phyloP scores from a whole-genome alignment of 345 rosid species.

The Arabis alpina region DNA sequence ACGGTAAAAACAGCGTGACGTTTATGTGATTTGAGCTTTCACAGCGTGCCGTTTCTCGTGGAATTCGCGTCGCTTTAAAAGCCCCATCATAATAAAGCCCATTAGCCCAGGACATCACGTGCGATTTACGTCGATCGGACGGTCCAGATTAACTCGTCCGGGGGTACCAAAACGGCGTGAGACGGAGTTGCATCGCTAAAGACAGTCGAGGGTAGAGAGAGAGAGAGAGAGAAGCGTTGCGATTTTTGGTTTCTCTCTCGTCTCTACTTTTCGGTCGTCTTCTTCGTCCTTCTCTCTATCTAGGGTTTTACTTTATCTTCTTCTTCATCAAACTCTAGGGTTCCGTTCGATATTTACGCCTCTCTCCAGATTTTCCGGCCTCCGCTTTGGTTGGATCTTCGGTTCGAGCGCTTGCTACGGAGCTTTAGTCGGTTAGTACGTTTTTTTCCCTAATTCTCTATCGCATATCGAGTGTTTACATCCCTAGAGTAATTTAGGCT shows the following conservation, averaged over 20 bases:
- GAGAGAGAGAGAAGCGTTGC: not conserved
- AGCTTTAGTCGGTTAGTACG: slow-evolving; percentile 20
- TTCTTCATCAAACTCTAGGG: not conserved
- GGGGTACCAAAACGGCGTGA: not conserved
- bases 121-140: too few relatives aligned
- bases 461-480: not conserved
- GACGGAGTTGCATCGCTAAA: not conserved
- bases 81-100: slow-evolving; percentile 12
- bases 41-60: slow-evolving; percentile 27
- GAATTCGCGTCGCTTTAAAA: not conserved
- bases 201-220: slow-evolving; percentile 2
- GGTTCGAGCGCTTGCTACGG: slow-evolving; percentile 4
- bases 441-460: not conserved
- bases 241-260: not conserved
- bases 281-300: not conserved
- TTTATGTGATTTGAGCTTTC: not conserved
- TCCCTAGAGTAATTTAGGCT: not conserved
- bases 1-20: slow-evolving; percentile 27
- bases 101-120: not conserved
- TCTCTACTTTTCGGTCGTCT: slow-evolving; percentile 20
- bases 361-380: not conserved
- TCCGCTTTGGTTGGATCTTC: not conserved
- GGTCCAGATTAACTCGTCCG: not conserved
- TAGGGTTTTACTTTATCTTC: slow-evolving; percentile 27
- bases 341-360: slow-evolving; percentile 10